Base-by-base conservation (phyloP, 148 eudicot species). In the Amaranthus palmeri region DNA sequence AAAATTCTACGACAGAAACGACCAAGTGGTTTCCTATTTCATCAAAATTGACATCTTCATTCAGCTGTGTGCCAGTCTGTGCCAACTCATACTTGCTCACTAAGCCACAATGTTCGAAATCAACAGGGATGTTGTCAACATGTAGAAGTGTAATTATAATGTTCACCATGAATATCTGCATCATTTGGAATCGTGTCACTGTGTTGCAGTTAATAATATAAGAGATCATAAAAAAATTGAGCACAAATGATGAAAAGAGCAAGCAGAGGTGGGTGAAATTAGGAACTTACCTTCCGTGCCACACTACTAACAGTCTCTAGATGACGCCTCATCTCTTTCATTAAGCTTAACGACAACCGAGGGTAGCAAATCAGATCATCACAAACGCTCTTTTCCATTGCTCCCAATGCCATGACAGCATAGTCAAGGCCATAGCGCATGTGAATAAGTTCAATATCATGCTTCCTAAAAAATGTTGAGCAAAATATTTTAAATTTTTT, bases 361-460 rank as follows among this genome's bases (percentile, higher is more conserved):
- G 85, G 75, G 74, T 75, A 79, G 85, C 77, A 72, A 77, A 75
- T 83, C 54, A 73, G 77, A 77, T 81, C 88, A 82, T 85, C 92
- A 47, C 59, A 68, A 61, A 71, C 79, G 77, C 85, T 84, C 77
- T 77, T 86, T 73, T 86, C 97, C 97, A 95, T 95, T 47, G 90
- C 81, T 79, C 87, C 99, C 70, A 95, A 70, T 11, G 92, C 97
- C 82, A 88, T 87, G 78, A 87, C 90, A 77, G 93, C 86, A 83
- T 81, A 88, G 71, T 92, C 99, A 72, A 95, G 81, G 68, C 92
- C 93, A 87, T 91, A 95, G 62, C 97, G 93, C 99, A 95, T 89
- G 80, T 88, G 96, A 87, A 95, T 83, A 67, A 95, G 90, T 81
- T 92, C 99, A 77, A 87, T 79, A 81, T 95, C 99, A 81, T 89